Evolutionary conservation across 805 yeast genomes (phyloP), one percentile per base, ranked within the genome.

Genomic region (Zygoascus ofunaensis): DNA sequence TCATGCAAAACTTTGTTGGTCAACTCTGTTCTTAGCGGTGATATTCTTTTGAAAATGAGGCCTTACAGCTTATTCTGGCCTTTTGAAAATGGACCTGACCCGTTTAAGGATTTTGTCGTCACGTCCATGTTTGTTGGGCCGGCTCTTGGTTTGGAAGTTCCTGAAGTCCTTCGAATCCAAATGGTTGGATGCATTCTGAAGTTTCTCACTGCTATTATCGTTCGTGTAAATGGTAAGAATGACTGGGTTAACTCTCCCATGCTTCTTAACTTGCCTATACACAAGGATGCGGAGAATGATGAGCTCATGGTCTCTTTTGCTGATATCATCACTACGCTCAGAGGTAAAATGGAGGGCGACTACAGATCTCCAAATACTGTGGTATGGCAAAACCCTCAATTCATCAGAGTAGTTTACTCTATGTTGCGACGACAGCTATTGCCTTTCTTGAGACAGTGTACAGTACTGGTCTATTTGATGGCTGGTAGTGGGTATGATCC

Each of bases 361-460:
- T 39, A 32, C 5, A 26, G 47, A n/a, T 35, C 46, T 4, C 47
- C 49, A 5, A 39, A 46, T 12, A 20, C 52, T 12, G 20, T 34
- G 7, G 41, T 50, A 8, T 50, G 53, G 55, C 46, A 39, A 26
- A 48, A 47, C 8, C 48, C 57, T 24, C 64, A 35, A 10, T 47
- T 50, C 22, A 32, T 39, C 5, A 40, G 45, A 22, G 37, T 73
- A 1, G 49, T 80, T 2, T 77, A 69, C 53, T 66, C 80, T 0
- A 68, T 82, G 74, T 38, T 80, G 18, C 57, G 72, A n/a, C 77
- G 75, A 53, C 60, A 79, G 1, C 58, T 72, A 5, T 73, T 82
- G 0, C 86, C 87, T 18, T 84, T 80, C 51, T 64, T 84, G 43
- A 68, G 94, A 50, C 73, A 76, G 52, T 66, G 77, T 14, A 72